Base-by-base conservation (phyloP, 1,284 basidiomycete species). In the Melanopsichium pennsylvanicum region DNA sequence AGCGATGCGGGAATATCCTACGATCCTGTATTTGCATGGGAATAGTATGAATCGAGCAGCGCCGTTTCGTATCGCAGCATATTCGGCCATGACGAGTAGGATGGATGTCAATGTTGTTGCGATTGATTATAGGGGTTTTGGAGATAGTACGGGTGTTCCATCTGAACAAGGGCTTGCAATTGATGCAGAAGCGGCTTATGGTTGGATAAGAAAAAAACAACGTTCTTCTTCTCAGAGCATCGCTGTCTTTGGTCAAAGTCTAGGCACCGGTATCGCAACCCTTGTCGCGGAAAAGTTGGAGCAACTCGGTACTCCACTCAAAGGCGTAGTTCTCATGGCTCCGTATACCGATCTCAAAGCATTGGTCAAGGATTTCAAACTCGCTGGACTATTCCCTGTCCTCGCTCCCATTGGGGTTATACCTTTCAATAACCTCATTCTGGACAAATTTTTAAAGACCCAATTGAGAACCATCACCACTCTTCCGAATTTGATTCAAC, bases 111-210 rank as follows among this genome's bases (percentile, higher is more conserved):
- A 95, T 77, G 88, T 96, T 2, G 82, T 96, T 18, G 88, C 88
- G 0, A 87, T 92, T 37, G 93, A 96, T 81, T 95, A 95, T 78
- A 87, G 92, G n/a, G 94, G 94, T 0, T 97, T 90, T 73, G 94
- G 85, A 0, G 93, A 97, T 78, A 93, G 91, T 50, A 85, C 86
- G 0, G 92, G 93, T 1, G 81, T 21, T 2, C 93, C 93, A 0
- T 87, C 86, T 10, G 89, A 94, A 78, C 81, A 82, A 12, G 95
- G 93, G 0, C 83, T 97, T 0, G 81, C 87, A 0, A 81, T 82
- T 4, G 95, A 97, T 76, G 92, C 91, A 2, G 84, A 87, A 22
- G 85, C 91, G 0, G 90, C 89, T 0, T 96, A 88, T 86, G 86
- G 91, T 70, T 95, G 89, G 88, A 82, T 92, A 50, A 27, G 16